Percentiles rank a stretch among this genome's conserved stretches.
phyloP scores from a whole-genome alignment of 2,329 filamentous ascomycete species.

The Trichophaea hybrida region DNA sequence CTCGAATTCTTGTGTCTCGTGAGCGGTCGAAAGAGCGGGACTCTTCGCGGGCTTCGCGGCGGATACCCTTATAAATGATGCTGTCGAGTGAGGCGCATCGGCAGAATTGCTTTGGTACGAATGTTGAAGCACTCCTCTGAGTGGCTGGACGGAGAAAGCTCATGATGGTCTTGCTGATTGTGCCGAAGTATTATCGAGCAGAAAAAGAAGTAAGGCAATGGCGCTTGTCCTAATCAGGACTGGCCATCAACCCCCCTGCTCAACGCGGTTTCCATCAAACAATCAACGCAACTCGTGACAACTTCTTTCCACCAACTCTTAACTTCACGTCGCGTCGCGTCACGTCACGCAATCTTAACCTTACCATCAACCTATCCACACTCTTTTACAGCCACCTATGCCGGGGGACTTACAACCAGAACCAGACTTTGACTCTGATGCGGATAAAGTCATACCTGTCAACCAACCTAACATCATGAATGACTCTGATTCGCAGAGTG shows the following conservation, averaged over 20 bases:
- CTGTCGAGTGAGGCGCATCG: background rate
- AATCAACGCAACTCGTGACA: no score
- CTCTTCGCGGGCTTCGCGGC: background rate
- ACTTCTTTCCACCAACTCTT: no score
- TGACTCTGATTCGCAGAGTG: no score
- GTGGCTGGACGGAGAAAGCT: background rate
- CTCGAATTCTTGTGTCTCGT: background rate
- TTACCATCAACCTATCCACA: no score
- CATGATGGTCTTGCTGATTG: background rate
- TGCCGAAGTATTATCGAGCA: background rate
- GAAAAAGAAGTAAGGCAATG: background rate
- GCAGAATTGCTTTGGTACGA: background rate
- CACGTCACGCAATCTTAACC: no score
- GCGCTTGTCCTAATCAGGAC: background rate
- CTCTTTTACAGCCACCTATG: no score
- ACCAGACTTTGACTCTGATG: no score
- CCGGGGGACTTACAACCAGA: no score
- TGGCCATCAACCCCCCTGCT: background rate
- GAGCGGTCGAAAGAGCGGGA: background rate
- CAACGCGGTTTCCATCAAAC: background rate
- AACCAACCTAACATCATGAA: no score
- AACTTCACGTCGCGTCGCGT: no score
- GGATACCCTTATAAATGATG: background rate
- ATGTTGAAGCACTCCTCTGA: background rate
- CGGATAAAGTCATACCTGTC: no score